Conservation (phyloP, 176 grass and related monocot genomes). For the Raddia distichophylla region DNA sequence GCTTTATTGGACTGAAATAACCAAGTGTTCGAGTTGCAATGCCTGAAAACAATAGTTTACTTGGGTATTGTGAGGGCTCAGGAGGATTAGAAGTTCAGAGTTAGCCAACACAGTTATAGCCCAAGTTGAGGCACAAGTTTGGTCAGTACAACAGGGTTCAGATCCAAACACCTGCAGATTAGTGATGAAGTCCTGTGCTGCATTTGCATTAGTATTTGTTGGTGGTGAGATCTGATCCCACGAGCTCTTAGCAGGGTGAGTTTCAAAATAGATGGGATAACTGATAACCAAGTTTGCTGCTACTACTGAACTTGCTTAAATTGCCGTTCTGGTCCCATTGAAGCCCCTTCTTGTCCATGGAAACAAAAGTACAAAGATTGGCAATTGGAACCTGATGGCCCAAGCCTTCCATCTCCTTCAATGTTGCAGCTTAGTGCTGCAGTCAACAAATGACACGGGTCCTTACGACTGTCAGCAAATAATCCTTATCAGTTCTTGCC, state of each 20-base stretch:
- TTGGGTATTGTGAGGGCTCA: neutral
- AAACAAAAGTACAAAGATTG: neutral
- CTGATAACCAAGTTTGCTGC: neutral
- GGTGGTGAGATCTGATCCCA: neutral
- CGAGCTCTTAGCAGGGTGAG: neutral
- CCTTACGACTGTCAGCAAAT: neutral
- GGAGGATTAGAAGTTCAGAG: conserved; percentile 6
- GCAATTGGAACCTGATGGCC: neutral
- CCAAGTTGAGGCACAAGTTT: neutral
- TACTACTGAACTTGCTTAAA: neutral
- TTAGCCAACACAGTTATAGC: neutral
- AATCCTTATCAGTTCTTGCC: neutral
- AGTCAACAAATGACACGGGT: neutral
- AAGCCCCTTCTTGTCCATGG: neutral
- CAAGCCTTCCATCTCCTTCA: neutral
- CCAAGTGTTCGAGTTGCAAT: neutral
- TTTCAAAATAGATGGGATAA: neutral
- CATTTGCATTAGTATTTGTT: neutral
- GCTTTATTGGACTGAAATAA: neutral
- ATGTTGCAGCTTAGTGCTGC: neutral
- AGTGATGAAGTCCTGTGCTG: neutral
- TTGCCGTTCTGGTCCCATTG: neutral
- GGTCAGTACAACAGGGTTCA: neutral
- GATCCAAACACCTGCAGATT: neutral
- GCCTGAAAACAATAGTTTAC: neutral